Percentiles rank a stretch among this genome's conserved stretches.
phyloP scores from a whole-genome alignment of 148 eudicot genomes.

The Polygonum maritimum region DNA sequence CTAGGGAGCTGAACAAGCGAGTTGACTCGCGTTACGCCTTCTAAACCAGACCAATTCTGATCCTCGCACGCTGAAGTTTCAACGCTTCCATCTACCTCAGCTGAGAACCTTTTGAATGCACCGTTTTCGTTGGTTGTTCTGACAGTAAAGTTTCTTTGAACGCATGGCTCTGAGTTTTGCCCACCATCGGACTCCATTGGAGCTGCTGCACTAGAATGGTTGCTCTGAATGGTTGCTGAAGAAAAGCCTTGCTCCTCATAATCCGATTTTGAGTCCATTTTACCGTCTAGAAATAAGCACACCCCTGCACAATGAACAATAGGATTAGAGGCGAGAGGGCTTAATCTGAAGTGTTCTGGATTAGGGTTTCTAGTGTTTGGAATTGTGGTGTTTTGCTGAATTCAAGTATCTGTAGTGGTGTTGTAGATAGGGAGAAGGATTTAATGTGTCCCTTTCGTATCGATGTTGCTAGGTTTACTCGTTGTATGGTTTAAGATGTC shows the following conservation, averaged over 20 bases:
- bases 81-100: slow-evolving; percentile 25
- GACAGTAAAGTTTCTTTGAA: slow-evolving; percentile 72
- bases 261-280: slow-evolving; percentile 74
- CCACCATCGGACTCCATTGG: slow-evolving; percentile 66
- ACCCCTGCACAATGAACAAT: slow-evolving; percentile 64
- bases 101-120: slow-evolving; percentile 28
- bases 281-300: slow-evolving; percentile 82
- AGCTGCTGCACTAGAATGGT: slow-evolving; percentile 48
- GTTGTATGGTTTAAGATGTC: background rate
- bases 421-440: background rate
- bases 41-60: slow-evolving; percentile 90
- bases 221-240: slow-evolving; percentile 66
- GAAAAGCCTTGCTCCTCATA: slow-evolving; percentile 71
- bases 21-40: slow-evolving; percentile 94
- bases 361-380: background rate
- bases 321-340: slow-evolving; percentile 14
- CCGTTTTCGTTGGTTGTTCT: slow-evolving; percentile 57
- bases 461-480: background rate
- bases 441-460: background rate
- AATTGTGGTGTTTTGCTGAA: background rate
- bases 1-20: slow-evolving; percentile 97
- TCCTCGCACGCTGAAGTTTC: slow-evolving; percentile 37
- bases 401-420: background rate
- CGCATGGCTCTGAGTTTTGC: slow-evolving; percentile 64
- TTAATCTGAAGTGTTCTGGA: background rate